Conservation (phyloP, 2,329 filamentous ascomycete species). For the Fusarium sp. region DNA sequence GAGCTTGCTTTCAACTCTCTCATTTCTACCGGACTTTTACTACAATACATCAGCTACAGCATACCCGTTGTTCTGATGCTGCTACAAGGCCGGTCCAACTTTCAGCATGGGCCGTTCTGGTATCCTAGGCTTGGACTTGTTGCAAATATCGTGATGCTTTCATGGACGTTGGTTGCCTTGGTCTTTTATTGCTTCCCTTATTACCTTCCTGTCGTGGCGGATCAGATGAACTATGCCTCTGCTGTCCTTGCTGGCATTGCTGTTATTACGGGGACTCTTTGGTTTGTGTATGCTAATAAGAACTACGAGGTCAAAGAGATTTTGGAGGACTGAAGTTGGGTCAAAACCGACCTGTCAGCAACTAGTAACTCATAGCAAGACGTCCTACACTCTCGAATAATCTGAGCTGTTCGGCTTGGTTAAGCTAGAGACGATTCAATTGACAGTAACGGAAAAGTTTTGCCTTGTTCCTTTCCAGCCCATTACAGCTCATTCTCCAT, state of each 20-base stretch:
- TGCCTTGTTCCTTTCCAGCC: not conserved
- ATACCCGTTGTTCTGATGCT: constrained; percentile 41
- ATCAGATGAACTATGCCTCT: constrained; percentile 43
- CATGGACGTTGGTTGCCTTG: constrained; percentile 37
- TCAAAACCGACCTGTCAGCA: no score
- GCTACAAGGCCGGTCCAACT: constrained; percentile 34
- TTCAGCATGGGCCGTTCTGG: constrained; percentile 45
- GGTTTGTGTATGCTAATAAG: constrained; percentile 38
- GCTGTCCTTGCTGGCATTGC: constrained; percentile 33
- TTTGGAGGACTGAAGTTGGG: no score
- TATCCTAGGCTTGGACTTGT: constrained; percentile 37
- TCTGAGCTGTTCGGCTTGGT: not conserved
- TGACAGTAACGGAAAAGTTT: not conserved
- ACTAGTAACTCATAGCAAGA: no score
- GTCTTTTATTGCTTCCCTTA: constrained; percentile 45
- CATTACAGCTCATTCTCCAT: not conserved
- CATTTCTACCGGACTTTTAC: not conserved
- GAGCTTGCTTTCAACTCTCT: constrained; percentile 5
- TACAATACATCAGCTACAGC: constrained; percentile 42
- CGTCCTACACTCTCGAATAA: no score
- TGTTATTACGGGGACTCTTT: constrained; percentile 24
- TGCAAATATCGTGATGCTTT: constrained; percentile 40
- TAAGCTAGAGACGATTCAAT: not conserved
- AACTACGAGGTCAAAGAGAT: constrained; percentile 40
- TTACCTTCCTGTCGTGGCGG: constrained; percentile 30